These are phyloP conservation scores for Scutellaria galericulata DNA, from an alignment of 257 asterid genomes.

Conservation along the genomic window DNA sequence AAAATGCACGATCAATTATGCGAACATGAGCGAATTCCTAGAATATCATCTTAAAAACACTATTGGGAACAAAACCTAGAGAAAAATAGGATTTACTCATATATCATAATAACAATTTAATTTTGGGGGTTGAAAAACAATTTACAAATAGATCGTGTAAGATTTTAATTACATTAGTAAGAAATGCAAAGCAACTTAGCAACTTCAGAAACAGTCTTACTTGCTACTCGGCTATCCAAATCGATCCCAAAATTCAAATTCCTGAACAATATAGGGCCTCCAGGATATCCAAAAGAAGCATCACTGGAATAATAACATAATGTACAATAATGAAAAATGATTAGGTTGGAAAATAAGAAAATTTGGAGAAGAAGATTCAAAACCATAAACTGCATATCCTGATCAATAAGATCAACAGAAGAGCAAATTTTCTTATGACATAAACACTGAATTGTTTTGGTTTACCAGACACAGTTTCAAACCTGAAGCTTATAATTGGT, in stretches of 20 bases:
- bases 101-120: slow-evolving; percentile 22
- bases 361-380: neutral
- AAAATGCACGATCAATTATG: slow-evolving; percentile 16
- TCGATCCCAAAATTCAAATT: slow-evolving; percentile 97
- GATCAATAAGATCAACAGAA: slow-evolving; percentile 9
- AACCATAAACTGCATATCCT: neutral
- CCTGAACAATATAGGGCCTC: slow-evolving; percentile 83
- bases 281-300: slow-evolving; percentile 98
- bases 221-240: slow-evolving; percentile 93
- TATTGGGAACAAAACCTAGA: slow-evolving; percentile 32
- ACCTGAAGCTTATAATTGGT: slow-evolving; percentile 99
- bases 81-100: neutral
- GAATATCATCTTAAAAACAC: neutral
- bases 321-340: slow-evolving; percentile 6
- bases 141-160: slow-evolving; percentile 22
- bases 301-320: slow-evolving; percentile 69
- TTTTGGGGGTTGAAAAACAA: slow-evolving; percentile 24
- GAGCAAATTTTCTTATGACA: slow-evolving; percentile 11
- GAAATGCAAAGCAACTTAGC: slow-evolving; percentile 5
- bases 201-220: slow-evolving; percentile 60
- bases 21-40: slow-evolving; percentile 20
- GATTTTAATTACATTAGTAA: slow-evolving; percentile 25
- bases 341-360: slow-evolving; percentile 6
- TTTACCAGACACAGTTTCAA: slow-evolving; percentile 31
- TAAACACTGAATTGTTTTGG: slow-evolving; percentile 13